These are phyloP conservation scores for Silybum marianum DNA, from an alignment of 129 eudicot species.

Conservation along the genomic window DNA sequence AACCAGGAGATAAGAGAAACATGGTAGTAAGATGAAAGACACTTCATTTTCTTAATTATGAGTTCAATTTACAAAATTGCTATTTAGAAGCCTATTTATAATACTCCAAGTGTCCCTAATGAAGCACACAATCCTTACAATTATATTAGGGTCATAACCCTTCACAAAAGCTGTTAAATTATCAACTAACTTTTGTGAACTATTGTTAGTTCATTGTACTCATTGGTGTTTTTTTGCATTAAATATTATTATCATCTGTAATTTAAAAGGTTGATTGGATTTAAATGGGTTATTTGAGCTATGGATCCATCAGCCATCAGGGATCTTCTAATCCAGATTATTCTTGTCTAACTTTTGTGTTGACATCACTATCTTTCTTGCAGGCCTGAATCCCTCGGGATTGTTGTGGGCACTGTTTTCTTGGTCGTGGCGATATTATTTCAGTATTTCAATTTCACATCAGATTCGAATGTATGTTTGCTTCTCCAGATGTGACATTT, in stretches of 20 bases:
- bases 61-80: neutral
- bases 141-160: neutral
- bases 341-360: neutral
- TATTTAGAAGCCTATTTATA: neutral
- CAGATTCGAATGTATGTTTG: constrained; percentile 78
- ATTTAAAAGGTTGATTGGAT: neutral
- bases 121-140: neutral
- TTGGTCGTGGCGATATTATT: constrained; percentile 78
- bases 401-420: constrained; percentile 86
- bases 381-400: constrained; percentile 99
- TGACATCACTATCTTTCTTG: constrained; percentile 33
- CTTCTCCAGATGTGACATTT: constrained; percentile 25
- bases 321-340: neutral
- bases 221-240: neutral
- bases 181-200: neutral
- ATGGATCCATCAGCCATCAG: neutral
- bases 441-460: constrained; percentile 79
- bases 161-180: neutral
- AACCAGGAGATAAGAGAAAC: neutral
- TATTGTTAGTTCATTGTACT: neutral
- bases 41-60: neutral
- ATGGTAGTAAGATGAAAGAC: neutral
- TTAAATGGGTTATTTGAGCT: neutral
- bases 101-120: neutral
- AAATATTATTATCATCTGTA: neutral